Conservation (phyloP, 2,329 filamentous ascomycete genomes). For the Cytospora schulzeri region DNA sequence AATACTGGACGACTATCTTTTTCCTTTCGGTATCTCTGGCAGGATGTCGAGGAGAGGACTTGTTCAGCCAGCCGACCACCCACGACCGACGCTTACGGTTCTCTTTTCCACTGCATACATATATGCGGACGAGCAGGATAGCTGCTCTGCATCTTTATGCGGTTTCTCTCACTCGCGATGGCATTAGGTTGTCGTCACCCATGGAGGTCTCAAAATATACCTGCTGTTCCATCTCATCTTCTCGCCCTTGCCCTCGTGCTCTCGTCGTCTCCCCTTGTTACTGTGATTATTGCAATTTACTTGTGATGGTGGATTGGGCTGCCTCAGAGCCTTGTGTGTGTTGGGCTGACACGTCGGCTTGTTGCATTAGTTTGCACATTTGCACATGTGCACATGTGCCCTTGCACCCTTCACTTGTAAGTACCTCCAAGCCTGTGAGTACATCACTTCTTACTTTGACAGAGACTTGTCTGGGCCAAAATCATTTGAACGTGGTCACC, state of each 20-base stretch:
- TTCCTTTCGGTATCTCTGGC: background rate
- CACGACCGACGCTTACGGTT: background rate
- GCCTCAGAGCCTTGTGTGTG: background rate
- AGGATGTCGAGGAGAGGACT: background rate
- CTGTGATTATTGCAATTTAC: background rate
- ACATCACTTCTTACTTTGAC: background rate
- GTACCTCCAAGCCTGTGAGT: background rate
- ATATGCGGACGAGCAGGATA: background rate
- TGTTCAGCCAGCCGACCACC: background rate
- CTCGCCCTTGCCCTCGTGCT: too few species aligned
- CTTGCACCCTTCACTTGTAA: constrained; percentile 11
- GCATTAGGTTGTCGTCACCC: constrained; percentile 3
- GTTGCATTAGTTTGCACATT: background rate
- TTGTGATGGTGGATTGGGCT: background rate
- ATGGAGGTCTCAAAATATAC: constrained; percentile 7
- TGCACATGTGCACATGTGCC: too few species aligned
- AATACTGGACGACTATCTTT: too few species aligned
- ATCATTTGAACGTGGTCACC: background rate
- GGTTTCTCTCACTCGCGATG: background rate
- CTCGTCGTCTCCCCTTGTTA: background rate
- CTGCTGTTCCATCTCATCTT: constrained; percentile 11
- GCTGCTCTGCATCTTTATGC: background rate
- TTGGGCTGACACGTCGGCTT: background rate
- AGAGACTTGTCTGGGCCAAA: background rate
- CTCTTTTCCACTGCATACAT: background rate